Evolutionary conservation across 2,329 filamentous ascomycete species (phyloP), one percentile per base, ranked within the genome.

Genomic region (Penicillium paneum): DNA sequence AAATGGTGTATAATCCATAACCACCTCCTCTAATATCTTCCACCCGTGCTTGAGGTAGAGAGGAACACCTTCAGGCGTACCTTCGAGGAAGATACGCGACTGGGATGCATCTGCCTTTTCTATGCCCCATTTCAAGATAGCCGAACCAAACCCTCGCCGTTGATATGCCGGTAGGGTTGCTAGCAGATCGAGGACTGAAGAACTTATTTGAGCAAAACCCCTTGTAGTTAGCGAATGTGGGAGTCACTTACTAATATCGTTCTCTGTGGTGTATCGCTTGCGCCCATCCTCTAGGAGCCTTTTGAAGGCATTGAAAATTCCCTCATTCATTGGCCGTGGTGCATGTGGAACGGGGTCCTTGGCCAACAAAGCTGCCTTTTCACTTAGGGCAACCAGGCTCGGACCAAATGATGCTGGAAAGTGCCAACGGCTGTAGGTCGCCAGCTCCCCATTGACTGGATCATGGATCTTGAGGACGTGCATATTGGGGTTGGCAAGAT

Each of bases 41-140:
- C 80, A 84, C 3, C 80, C 81, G 60, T 77, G 71, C 57, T 73
- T 77, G 54, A 73, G 64, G 67, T 84, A 84, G 17, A 82, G 49
- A 0, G 69, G 71, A 54, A 70, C 74, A 2, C 78, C 81, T 15
- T 72, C 73, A 0, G 72, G 74, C 42, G 80, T 81, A 8, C 80
- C 78, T 55, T 83, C 80, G 1, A 84, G 65, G 64, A 79, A 84
- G 10, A 75, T 72, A 41, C 78, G 74, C 13, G 71, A 58, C 0
- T 74, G 70, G 1, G 72, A 74, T 5, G 65, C 69, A 60, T 82
- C 80, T 1, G 79, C 79, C 56, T 67, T 71, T 26, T 73, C 65
- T 7, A 77, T 54, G 0, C 81, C 81, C 78, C 79, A 83, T 26
- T 66, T 64, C 36, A 83, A 60, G 21, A 84, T 50, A 29, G 67